Evolutionary conservation across 768 basidiomycete genomes (phyloP).

Genomic region (Cantharellus cinnabarinus): DNA sequence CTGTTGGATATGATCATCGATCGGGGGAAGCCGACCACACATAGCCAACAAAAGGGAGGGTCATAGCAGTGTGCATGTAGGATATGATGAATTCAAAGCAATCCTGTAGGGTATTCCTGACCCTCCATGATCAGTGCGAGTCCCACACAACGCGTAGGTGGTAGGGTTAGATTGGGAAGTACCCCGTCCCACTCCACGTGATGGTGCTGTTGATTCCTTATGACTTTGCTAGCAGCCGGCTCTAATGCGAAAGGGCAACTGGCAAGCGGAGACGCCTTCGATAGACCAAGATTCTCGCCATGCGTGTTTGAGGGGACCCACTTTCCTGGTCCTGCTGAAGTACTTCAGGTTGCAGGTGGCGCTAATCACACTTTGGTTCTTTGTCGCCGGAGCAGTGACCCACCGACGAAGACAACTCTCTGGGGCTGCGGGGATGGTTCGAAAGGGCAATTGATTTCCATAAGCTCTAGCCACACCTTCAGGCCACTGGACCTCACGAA

Average conservation of each 20-base stretch:
- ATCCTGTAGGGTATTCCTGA: too few relatives aligned
- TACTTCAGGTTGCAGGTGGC: slow-evolving; percentile 41
- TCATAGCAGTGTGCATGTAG: too few relatives aligned
- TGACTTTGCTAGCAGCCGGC: slow-evolving; percentile 15
- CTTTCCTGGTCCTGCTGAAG: background rate
- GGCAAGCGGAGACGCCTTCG: slow-evolving; percentile 25
- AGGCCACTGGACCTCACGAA: slow-evolving; percentile 11
- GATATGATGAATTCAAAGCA: too few relatives aligned
- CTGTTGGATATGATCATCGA: too few relatives aligned
- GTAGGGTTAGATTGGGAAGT: too few relatives aligned
- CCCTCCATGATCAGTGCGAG: too few relatives aligned
- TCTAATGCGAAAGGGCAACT: slow-evolving; percentile 38
- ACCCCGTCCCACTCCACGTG: too few relatives aligned
- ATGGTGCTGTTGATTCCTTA: background rate
- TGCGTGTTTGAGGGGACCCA: slow-evolving; percentile 3
- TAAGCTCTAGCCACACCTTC: background rate
- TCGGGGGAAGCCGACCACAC: too few relatives aligned
- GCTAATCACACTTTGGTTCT: slow-evolving; percentile 66
- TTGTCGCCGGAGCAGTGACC: slow-evolving; percentile 15
- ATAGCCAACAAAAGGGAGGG: too few relatives aligned
- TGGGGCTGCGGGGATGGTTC: slow-evolving; percentile 38
- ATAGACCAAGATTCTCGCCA: slow-evolving; percentile 22
- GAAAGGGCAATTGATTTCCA: slow-evolving; percentile 48
- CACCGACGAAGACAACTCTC: slow-evolving; percentile 12
- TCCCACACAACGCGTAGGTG: too few relatives aligned